These are phyloP conservation scores for Alloteropsis semialata DNA, from an alignment of 176 grass and related monocot species.

Conservation along the genomic window DNA sequence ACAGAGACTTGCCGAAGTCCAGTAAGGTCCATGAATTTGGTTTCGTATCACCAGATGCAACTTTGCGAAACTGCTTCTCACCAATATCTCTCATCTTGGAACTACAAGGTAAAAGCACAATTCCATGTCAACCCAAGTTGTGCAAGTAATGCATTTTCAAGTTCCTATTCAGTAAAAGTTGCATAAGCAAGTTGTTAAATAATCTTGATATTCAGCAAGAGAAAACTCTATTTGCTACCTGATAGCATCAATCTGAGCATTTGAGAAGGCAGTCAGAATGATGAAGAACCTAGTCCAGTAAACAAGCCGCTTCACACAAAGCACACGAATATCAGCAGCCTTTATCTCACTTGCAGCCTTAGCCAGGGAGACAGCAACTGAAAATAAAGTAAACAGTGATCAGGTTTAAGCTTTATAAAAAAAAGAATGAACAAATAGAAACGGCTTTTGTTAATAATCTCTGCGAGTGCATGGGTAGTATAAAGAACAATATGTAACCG, in stretches of 20 bases:
- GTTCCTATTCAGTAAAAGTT: background rate
- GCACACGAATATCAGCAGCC: conserved; percentile 74
- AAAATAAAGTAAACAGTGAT: conserved; percentile 1
- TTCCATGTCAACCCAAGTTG: background rate
- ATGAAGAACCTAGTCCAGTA: conserved; percentile 99
- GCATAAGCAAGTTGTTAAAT: background rate
- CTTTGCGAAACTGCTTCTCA: conserved; percentile 78
- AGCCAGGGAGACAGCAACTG: conserved; percentile 82
- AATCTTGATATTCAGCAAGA: background rate
- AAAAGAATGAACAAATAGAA: background rate
- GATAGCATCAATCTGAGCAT: conserved; percentile 93
- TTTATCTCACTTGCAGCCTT: conserved; percentile 91
- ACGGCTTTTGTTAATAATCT: background rate
- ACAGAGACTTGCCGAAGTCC: conserved; percentile 66
- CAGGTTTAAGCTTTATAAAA: background rate
- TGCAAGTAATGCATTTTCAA: background rate
- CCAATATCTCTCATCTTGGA: conserved; percentile 87
- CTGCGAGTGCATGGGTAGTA: background rate
- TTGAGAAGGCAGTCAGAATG: conserved; percentile 91
- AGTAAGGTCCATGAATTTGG: conserved; percentile 92
- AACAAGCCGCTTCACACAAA: conserved; percentile 85
- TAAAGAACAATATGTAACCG: background rate
- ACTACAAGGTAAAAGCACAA: conserved; percentile 37
- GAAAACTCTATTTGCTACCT: conserved; percentile 40
- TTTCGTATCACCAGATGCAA: conserved; percentile 87